Evolutionary conservation across 352 stramenopile genomes (phyloP).

Genomic region (Blastocystis hominis): DNA sequence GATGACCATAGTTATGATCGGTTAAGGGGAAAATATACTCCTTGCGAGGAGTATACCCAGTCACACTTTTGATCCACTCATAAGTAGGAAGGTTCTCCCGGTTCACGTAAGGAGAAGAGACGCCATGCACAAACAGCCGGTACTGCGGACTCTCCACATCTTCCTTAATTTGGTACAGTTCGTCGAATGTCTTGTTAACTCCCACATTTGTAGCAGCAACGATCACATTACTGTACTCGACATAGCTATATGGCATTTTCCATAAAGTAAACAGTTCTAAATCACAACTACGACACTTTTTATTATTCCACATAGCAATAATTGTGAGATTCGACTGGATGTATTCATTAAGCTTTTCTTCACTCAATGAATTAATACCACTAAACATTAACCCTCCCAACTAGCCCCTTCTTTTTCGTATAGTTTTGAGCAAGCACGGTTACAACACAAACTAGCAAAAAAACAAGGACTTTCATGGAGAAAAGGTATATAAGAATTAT

Average conservation of each 20-base stretch:
- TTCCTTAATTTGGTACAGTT: neutral
- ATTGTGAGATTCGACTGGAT: slow-evolving; percentile 32
- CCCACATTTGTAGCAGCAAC: slow-evolving; percentile 23
- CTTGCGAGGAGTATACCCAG: neutral
- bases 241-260: slow-evolving; percentile 20
- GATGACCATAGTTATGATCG: neutral
- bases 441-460: neutral
- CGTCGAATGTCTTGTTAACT: neutral
- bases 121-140: neutral
- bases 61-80: slow-evolving; percentile 33
- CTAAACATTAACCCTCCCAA: neutral
- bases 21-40: neutral
- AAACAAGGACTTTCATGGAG: neutral
- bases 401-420: neutral
- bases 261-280: slow-evolving; percentile 41
- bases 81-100: neutral
- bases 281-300: neutral
- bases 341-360: neutral
- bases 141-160: neutral
- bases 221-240: slow-evolving; percentile 14
- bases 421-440: neutral
- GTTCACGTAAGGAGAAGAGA: neutral
- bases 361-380: slow-evolving; percentile 10
- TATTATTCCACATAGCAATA: slow-evolving; percentile 43
- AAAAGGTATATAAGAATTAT: neutral